Conservation (phyloP, 2,329 filamentous ascomycete genomes). For the Botrytis hyacinthi region DNA sequence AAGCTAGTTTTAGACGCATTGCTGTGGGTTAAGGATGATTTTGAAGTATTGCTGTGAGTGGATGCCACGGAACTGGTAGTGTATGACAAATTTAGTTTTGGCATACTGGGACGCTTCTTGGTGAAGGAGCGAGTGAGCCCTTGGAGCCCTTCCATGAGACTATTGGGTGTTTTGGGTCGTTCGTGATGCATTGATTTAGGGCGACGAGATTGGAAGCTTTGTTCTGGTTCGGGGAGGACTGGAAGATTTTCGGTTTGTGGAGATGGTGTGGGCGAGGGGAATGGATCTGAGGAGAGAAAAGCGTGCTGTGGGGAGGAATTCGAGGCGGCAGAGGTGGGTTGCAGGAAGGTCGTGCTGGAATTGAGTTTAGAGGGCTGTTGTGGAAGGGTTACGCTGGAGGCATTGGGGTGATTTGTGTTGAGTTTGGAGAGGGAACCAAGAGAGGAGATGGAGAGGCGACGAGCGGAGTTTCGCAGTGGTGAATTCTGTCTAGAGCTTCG, state of each 20-base stretch:
- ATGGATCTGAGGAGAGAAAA: constrained; percentile 36
- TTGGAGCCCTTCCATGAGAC: constrained; percentile 21
- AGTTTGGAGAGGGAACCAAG: constrained; percentile 16
- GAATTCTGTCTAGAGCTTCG: constrained; percentile 11
- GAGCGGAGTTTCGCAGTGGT: neutral
- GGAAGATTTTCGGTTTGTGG: neutral
- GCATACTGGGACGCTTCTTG: constrained; percentile 19
- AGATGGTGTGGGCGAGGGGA: constrained; percentile 24
- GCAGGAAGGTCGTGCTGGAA: constrained; percentile 9
- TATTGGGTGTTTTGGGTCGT: constrained; percentile 22
- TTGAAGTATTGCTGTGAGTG: constrained; percentile 8
- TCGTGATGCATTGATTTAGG: constrained; percentile 16
- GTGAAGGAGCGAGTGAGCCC: constrained; percentile 17
- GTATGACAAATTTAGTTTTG: constrained; percentile 19
- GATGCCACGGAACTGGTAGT: neutral
- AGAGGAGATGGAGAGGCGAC: constrained; percentile 29
- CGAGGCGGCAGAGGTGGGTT: constrained; percentile 7
- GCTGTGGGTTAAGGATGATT: constrained; percentile 11
- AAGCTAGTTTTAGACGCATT: constrained; percentile 15
- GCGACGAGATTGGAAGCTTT: constrained; percentile 10
- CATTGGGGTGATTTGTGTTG: constrained; percentile 8
- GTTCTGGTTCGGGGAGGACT: constrained; percentile 2
- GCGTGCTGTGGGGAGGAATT: constrained; percentile 23
- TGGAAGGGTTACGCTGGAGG: neutral
- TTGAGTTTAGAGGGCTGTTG: constrained; percentile 17